Percentiles rank a stretch among this genome's conserved stretches.
Conservation (phyloP, 2,329 filamentous ascomycete species). For the Dryadomyces quercus-mongolicae region DNA sequence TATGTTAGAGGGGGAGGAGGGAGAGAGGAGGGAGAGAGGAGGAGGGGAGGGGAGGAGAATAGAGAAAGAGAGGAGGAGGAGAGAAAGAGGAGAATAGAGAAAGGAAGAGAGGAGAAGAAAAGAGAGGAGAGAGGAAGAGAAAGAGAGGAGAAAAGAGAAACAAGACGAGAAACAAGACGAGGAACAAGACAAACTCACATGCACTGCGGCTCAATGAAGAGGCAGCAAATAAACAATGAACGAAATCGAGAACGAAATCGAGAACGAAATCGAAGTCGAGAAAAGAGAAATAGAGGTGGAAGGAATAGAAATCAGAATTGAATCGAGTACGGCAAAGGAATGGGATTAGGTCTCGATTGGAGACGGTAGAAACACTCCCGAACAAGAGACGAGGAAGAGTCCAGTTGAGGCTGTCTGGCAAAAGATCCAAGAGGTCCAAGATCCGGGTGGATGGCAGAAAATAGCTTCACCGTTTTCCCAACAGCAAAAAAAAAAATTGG, state of each 20-base stretch:
- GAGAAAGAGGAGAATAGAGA: background rate
- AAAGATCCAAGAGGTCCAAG: no score
- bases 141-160: background rate
- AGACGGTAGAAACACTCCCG: no score
- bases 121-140: background rate
- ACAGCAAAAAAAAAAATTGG: constrained; percentile 7
- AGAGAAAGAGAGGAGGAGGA: background rate
- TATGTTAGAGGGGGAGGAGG: background rate
- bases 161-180: background rate
- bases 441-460: constrained; percentile 9
- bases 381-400: background rate
- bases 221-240: no score
- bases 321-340: no score
- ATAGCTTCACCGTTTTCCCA: constrained; percentile 8
- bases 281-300: no score
- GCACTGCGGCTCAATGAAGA: no score
- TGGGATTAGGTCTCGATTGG: background rate
- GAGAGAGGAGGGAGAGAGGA: background rate
- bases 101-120: background rate
- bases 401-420: background rate
- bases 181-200: no score
- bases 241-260: background rate
- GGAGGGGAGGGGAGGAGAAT: background rate
- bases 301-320: no score
- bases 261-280: no score